Conservation (phyloP, 2,329 filamentous ascomycete species). For the Penicillium capsulatum region DNA sequence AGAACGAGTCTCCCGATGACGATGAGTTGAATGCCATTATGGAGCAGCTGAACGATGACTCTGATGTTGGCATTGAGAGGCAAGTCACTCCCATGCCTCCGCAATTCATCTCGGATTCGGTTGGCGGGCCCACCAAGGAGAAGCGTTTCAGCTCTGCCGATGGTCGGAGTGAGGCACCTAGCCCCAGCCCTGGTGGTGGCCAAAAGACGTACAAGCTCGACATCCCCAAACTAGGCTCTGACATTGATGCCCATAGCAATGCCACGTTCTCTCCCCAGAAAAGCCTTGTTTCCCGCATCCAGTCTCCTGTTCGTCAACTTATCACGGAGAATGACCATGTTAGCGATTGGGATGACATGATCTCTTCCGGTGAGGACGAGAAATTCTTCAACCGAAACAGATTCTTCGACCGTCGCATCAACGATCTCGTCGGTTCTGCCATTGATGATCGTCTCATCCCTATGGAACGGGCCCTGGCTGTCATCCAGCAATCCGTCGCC, state of each 20-base stretch:
- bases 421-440: constrained; percentile 74
- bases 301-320: constrained; percentile 58
- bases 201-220: constrained; percentile 46
- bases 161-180: constrained; percentile 65
- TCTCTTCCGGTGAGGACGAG: constrained; percentile 75
- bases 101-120: constrained; percentile 29
- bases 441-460: constrained; percentile 74
- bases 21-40: constrained; percentile 90
- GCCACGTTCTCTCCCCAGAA: constrained; percentile 56
- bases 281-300: constrained; percentile 56
- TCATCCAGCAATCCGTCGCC: constrained; percentile 67
- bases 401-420: constrained; percentile 89
- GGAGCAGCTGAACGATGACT: constrained; percentile 73
- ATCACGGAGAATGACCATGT: constrained; percentile 59
- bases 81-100: constrained; percentile 34
- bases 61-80: constrained; percentile 70
- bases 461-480: constrained; percentile 71
- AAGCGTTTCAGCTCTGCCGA: constrained; percentile 51
- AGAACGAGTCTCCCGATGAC: constrained; percentile 36
- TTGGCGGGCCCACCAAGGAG: constrained; percentile 51
- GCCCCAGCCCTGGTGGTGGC: constrained; percentile 63
- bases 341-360: constrained; percentile 89
- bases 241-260: constrained; percentile 39
- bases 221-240: constrained; percentile 36
- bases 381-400: constrained; percentile 76